These are phyloP conservation scores for Aspergillus texensis DNA, from an alignment of 2,329 filamentous ascomycete species.

Conservation along the genomic window DNA sequence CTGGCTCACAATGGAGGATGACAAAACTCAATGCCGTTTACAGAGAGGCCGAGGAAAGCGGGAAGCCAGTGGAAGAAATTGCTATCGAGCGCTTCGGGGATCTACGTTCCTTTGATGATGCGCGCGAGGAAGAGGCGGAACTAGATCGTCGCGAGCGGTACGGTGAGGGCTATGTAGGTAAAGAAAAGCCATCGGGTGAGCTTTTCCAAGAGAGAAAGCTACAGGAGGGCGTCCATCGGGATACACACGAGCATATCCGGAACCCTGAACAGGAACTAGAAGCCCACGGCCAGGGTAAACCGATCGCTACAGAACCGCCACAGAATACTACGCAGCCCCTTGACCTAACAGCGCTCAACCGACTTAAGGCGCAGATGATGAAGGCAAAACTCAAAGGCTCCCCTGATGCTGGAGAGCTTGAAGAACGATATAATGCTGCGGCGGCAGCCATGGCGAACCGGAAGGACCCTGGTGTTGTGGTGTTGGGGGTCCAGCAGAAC, in stretches of 20 bases:
- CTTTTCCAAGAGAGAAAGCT: conserved; percentile 76
- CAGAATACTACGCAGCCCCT: conserved; percentile 56
- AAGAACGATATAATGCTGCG: conserved; percentile 80
- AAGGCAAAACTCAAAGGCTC: conserved; percentile 85
- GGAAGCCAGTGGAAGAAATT: conserved; percentile 75
- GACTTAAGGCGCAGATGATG: conserved; percentile 91
- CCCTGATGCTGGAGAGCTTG: conserved; percentile 73
- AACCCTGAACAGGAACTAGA: conserved; percentile 41
- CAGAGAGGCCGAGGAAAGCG: conserved; percentile 72
- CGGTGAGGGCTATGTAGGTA: conserved; percentile 79
- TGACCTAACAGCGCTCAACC: conserved; percentile 81
- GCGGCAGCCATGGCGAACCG: conserved; percentile 62
- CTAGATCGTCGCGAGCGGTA: conserved; percentile 81
- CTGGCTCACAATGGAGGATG: conserved; percentile 94
- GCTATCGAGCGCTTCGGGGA: conserved; percentile 81
- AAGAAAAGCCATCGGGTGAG: conserved; percentile 85
- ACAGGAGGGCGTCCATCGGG: conserved; percentile 55
- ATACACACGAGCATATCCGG: conserved; percentile 29
- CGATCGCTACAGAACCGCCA: conserved; percentile 60
- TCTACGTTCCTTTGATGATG: conserved; percentile 84
- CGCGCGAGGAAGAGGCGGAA: conserved; percentile 89
- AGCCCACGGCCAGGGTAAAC: conserved; percentile 55
- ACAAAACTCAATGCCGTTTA: conserved; percentile 89
- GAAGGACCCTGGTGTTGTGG: conserved; percentile 69
- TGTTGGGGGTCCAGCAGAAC: conserved; percentile 86